Evolutionary conservation across 2,329 filamentous ascomycete species (phyloP), one percentile per base, ranked within the genome.

Genomic region (Fusarium setosum): DNA sequence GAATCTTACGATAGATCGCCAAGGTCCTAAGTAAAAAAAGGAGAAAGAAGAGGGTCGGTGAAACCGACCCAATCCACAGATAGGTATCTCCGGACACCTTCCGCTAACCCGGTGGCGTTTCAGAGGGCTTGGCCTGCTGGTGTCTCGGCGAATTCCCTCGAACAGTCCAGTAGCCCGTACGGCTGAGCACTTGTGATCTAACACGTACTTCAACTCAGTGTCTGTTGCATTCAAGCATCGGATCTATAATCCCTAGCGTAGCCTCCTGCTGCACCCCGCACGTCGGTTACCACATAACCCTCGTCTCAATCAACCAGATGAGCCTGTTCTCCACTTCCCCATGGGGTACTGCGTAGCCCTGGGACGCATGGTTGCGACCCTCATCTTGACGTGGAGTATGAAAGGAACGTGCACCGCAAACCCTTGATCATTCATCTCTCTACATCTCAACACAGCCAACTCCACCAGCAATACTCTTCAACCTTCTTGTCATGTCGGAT

Each of bases 181-280:
- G 21, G n/a, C 47, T 29, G 47, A 50, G 32, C 26, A 34, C 24
- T 18, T 21, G 47, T 50, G 47, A 50, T 35, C 13, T 26, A 34
- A 34, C 45, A 37, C 21, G 32, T 23, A 15, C 24, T 17, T 26
- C 20, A 52, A 26, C 13, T n/a, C 7, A 8, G 26, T n/a, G n/a
- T n/a, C n/a, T n/a, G n/a, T 6, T 37, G 21, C 13, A 20, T 17
- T 26, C 40, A 32, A 29, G 29, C 21, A 21, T 59, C 62, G 59
- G 62, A 53, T 65, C 47, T 60, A 60, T 60, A 44, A n/a, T 53
- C 41, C 55, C 62, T 62, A 59, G 29, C 41, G 52, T 20, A 23
- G n/a, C 55, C 23, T 31, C 26, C 12, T 18, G 17, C 37, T 59
- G 55, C 62, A 59, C 62, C 62, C 62, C 62, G 62, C 62, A 65